Evolutionary conservation across 805 yeast genomes (phyloP).

Genomic region (Kuraishia molischiana): DNA sequence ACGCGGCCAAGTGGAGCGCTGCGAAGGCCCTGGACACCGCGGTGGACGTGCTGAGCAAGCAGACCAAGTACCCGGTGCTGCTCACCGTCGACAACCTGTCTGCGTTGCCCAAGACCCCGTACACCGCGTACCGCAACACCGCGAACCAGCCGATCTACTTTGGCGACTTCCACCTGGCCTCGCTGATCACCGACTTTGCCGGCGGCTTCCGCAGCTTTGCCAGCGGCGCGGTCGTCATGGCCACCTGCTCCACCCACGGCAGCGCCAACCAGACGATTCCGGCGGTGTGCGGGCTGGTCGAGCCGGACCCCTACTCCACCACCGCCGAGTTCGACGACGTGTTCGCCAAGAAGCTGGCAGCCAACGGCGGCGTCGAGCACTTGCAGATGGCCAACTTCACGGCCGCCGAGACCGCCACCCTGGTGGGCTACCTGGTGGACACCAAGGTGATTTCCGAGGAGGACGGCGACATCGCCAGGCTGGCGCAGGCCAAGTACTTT

Average conservation of each 20-base stretch:
- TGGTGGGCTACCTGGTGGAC: constrained; percentile 31
- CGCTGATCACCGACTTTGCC: constrained; percentile 40
- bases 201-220: constrained; percentile 42
- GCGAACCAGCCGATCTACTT: constrained; percentile 48
- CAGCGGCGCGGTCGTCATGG: constrained; percentile 56
- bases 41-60: constrained; percentile 43
- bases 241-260: constrained; percentile 46
- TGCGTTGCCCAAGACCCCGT: constrained; percentile 42
- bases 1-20: constrained; percentile 14
- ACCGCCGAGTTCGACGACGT: constrained; percentile 39
- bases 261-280: constrained; percentile 44
- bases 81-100: constrained; percentile 72
- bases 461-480: constrained; percentile 17
- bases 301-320: constrained; percentile 48
- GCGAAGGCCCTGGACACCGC: constrained; percentile 42
- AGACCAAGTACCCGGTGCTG: constrained; percentile 43
- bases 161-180: constrained; percentile 54
- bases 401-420: constrained; percentile 31
- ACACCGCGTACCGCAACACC: constrained; percentile 50
- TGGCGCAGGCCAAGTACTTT: constrained; percentile 39
- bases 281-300: constrained; percentile 43
- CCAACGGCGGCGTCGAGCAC: constrained; percentile 14
- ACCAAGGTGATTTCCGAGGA: constrained; percentile 26
- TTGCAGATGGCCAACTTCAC: constrained; percentile 32
- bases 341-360: constrained; percentile 37